phyloP scores from a whole-genome alignment of 1,284 basidiomycete species.

The Rugosomyces carneus region DNA sequence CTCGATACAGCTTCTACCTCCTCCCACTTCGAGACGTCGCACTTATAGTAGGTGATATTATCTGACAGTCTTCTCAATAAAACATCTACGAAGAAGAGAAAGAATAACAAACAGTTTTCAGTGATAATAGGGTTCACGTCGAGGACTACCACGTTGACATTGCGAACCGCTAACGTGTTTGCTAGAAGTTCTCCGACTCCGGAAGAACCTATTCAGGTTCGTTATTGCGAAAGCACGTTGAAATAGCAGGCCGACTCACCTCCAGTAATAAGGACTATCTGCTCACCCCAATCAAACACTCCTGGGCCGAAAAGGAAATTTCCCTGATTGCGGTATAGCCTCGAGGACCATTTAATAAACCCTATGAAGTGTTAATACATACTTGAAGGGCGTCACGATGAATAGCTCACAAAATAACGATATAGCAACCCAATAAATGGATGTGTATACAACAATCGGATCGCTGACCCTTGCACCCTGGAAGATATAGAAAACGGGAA shows the following conservation, averaged over 20 bases:
- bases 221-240: slow-evolving; percentile 5
- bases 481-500: slow-evolving; percentile 72
- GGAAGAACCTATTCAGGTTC: slow-evolving; percentile 57
- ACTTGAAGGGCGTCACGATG: not conserved
- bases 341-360: slow-evolving; percentile 63
- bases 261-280: slow-evolving; percentile 86
- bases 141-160: slow-evolving; percentile 80
- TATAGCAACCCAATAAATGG: slow-evolving; percentile 49
- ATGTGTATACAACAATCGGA: slow-evolving; percentile 43
- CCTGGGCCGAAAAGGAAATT: slow-evolving; percentile 53
- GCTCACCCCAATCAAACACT: slow-evolving; percentile 73
- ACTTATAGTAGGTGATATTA: slow-evolving; percentile 78
- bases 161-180: slow-evolving; percentile 74
- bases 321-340: slow-evolving; percentile 67
- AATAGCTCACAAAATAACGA: slow-evolving; percentile 58
- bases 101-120: slow-evolving; percentile 56
- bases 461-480: slow-evolving; percentile 53
- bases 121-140: slow-evolving; percentile 74
- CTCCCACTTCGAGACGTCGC: slow-evolving; percentile 85
- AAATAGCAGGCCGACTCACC: slow-evolving; percentile 41
- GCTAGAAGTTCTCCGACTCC: slow-evolving; percentile 86
- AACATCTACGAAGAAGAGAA: not conserved
- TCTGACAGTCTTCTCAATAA: slow-evolving; percentile 34
- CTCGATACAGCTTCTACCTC: slow-evolving; percentile 71
- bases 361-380: slow-evolving; percentile 34